Conservation (phyloP, 179 eudicot genomes). For the Corrigiola litoralis region DNA sequence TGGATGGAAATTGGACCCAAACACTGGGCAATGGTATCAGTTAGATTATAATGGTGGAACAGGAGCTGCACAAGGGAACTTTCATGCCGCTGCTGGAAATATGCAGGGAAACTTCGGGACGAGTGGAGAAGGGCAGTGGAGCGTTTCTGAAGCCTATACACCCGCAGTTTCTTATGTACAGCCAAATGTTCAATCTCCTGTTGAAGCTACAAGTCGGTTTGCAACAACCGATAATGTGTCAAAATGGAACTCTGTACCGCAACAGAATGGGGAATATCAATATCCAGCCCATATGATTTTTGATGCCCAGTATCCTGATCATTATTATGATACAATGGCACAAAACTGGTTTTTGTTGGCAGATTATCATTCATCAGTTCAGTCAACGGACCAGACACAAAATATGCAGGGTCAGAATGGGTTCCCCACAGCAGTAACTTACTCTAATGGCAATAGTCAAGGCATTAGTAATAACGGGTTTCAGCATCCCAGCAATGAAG, state of each 20-base stretch:
- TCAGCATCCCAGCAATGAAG: slow-evolving; percentile 27
- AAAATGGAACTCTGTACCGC: slow-evolving; percentile 32
- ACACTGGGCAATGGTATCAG: slow-evolving; percentile 89
- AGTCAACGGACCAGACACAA: slow-evolving; percentile 33
- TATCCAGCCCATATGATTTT: slow-evolving; percentile 81
- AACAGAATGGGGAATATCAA: slow-evolving; percentile 34
- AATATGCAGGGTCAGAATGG: slow-evolving; percentile 41
- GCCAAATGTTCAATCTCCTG: slow-evolving; percentile 46
- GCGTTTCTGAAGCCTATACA: slow-evolving; percentile 38
- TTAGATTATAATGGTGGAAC: slow-evolving; percentile 46
- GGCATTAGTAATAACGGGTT: slow-evolving; percentile 19
- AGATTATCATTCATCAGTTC: slow-evolving; percentile 36
- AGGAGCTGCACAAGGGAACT: slow-evolving; percentile 21
- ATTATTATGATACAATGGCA: slow-evolving; percentile 79
- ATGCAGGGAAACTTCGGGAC: slow-evolving; percentile 28
- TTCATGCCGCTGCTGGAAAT: slow-evolving; percentile 14
- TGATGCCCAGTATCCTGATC: slow-evolving; percentile 92
- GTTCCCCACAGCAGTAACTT: slow-evolving; percentile 22
- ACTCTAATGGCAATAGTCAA: slow-evolving; percentile 29
- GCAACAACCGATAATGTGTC: slow-evolving; percentile 23
- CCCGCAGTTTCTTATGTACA: slow-evolving; percentile 54
- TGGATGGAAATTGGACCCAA: slow-evolving; percentile 82
- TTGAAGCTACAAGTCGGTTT: slow-evolving; percentile 40
- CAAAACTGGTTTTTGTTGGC: slow-evolving; percentile 70
- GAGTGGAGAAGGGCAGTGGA: slow-evolving; percentile 26